These are phyloP conservation scores for Kickxella alabastrina DNA, from an alignment of 192 early-diverging fungal genomes.

Conservation along the genomic window DNA sequence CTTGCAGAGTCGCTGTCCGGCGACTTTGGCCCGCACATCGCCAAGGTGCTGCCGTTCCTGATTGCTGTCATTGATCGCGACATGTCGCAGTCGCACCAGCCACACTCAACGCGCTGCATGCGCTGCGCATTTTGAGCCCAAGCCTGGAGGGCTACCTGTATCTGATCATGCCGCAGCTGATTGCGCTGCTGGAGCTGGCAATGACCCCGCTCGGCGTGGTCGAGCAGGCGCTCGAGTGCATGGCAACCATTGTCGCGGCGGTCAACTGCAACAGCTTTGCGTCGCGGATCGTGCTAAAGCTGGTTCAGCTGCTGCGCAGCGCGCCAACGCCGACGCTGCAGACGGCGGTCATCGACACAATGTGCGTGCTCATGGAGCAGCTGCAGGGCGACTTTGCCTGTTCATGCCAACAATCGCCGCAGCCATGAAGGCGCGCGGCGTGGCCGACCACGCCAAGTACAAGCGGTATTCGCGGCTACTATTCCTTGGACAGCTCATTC, in stretches of 20 bases:
- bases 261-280: constrained; percentile 87
- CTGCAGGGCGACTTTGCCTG: constrained; percentile 82
- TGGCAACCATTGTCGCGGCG: constrained; percentile 69
- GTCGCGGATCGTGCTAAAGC: constrained; percentile 84
- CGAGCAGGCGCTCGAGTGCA: constrained; percentile 67
- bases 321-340: constrained; percentile 53
- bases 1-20: constrained; percentile 84
- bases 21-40: constrained; percentile 86
- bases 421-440: constrained; percentile 63
- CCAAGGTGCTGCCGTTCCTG: constrained; percentile 77
- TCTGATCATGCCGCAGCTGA: constrained; percentile 83
- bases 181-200: constrained; percentile 70
- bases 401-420: constrained; percentile 89
- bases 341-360: constrained; percentile 70
- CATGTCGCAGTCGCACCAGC: constrained; percentile 59
- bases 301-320: constrained; percentile 71
- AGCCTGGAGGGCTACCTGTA: constrained; percentile 94
- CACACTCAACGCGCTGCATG: constrained; percentile 72
- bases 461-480: constrained; percentile 73
- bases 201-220: constrained; percentile 60
- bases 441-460: constrained; percentile 65
- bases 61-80: constrained; percentile 85
- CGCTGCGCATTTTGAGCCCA: constrained; percentile 76
- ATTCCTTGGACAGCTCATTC: constrained; percentile 67
- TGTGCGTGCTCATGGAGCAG: constrained; percentile 80